phyloP scores from a whole-genome alignment of 805 yeast genomes.

The Saturnispora galanensis region DNA sequence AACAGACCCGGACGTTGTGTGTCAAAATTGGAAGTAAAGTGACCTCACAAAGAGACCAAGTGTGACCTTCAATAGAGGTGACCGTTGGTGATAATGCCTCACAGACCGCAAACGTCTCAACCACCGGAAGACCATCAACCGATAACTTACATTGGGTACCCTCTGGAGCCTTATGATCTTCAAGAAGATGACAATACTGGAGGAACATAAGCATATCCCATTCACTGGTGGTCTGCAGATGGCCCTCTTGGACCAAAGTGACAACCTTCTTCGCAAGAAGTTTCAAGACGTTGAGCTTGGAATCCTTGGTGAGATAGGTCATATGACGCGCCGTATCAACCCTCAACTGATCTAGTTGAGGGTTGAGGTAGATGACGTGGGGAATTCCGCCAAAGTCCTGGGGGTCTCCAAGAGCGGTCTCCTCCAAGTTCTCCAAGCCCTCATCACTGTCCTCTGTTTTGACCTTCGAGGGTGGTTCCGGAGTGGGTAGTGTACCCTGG shows the following conservation, averaged over 20 bases:
- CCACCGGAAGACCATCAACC: too few relatives aligned
- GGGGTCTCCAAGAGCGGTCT: neutral
- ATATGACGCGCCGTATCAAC: neutral
- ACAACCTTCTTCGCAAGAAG: slow-evolving; percentile 11
- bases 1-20: slow-evolving; percentile 9
- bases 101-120: too few relatives aligned
- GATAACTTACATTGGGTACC: too few relatives aligned
- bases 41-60: slow-evolving; percentile 13
- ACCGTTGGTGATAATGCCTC: neutral
- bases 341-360: slow-evolving; percentile 6
- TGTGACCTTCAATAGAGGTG: slow-evolving; percentile 12
- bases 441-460: neutral
- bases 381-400: neutral
- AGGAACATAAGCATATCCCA: slow-evolving; percentile 10
- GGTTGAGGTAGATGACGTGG: slow-evolving; percentile 6
- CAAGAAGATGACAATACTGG: slow-evolving; percentile 8
- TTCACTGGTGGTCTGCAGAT: slow-evolving; percentile 2
- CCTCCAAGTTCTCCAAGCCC: neutral
- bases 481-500: neutral
- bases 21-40: slow-evolving; percentile 13
- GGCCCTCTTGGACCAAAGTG: slow-evolving; percentile 4
- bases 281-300: slow-evolving; percentile 1
- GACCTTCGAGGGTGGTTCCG: neutral
- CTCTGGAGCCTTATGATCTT: slow-evolving; percentile 1
- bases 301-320: neutral